Base-by-base conservation (phyloP, 305 asterid genomes). In the Fraxinus latifolia region DNA sequence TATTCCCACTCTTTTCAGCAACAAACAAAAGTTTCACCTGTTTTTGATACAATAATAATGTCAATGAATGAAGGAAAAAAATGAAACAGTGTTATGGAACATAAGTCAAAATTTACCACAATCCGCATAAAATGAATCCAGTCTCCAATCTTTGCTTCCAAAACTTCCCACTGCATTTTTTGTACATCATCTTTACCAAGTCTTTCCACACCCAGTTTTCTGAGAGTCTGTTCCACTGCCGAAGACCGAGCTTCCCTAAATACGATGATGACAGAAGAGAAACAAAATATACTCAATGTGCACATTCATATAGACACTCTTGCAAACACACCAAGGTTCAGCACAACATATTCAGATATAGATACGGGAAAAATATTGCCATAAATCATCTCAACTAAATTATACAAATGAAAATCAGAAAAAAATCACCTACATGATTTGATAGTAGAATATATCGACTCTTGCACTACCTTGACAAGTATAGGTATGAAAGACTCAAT, bases 121-220 rank as follows among this genome's bases (percentile, higher is more conserved):
- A 95, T 92, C 79, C 98, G 83, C 93, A 95, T 89, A 83, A 86
- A 93, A 87, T 91, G 97, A 86, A 95, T 93, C 99, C 99, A 94
- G 79, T 92, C 91, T 78, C 98, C 98, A 33, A 95, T 95, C 88
- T 95, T 95, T 21, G 98, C 95, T 87, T 95, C 99, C 68, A 94
- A 87, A 80, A 88, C 93, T 89, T 95, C 99, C 99, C 99, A 95
- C 58, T 92, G 98, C 99, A 95, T 95, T 92, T 87, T 94, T 80
- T 94, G 98, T 53, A 95, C 99, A 83, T 95, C 99, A 50, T 95
- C 99, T 91, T 95, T 95, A 81, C 92, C 86, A 76, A 95, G 91
- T 84, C 90, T 92, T 85, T 95, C 98, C 14, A 95, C 98, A 21
- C 99, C 99, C 70, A 95, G 90, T 85, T 93, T 95, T 83, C 85